Percentiles rank a stretch among this genome's conserved stretches.
Evolutionary conservation across 345 rosid genomes (phyloP).

Genomic region (Boechera divaricarpa): DNA sequence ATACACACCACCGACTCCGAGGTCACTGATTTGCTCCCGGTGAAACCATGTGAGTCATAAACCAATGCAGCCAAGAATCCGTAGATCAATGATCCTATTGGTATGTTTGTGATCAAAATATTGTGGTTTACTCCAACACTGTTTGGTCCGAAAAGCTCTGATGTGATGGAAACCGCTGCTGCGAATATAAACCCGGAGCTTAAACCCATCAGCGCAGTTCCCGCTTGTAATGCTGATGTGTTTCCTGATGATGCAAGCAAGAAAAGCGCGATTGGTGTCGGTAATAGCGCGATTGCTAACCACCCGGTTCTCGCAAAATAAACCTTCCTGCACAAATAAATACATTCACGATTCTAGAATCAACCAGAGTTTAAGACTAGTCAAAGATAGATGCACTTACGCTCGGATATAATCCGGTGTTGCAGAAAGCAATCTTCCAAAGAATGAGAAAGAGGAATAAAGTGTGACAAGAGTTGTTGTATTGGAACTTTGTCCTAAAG

Average conservation of each 20-base stretch:
- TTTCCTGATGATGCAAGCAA: constrained; percentile 64
- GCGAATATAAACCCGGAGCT: constrained; percentile 98
- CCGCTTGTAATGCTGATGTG: constrained; percentile 54
- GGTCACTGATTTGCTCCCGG: constrained; percentile 21
- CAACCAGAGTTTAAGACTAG: background rate
- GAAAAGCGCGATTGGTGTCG: constrained; percentile 86
- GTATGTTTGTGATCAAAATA: constrained; percentile 90
- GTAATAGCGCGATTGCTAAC: constrained; percentile 78
- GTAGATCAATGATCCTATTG: constrained; percentile 80
- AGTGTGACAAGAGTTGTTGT: constrained; percentile 78
- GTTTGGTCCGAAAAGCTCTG: constrained; percentile 91
- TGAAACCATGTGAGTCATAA: constrained; percentile 62
- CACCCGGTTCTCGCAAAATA: constrained; percentile 96
- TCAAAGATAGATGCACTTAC: constrained; percentile 51
- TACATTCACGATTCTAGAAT: background rate
- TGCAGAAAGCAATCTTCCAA: constrained; percentile 93
- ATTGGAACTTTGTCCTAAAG: constrained; percentile 64
- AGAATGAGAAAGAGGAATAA: constrained; percentile 92
- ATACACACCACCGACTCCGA: constrained; percentile 58
- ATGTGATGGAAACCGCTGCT: constrained; percentile 91
- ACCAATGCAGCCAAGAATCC: constrained; percentile 86
- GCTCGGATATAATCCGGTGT: constrained; percentile 82
- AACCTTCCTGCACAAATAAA: constrained; percentile 63
- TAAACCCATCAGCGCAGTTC: constrained; percentile 75
- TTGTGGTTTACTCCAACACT: constrained; percentile 95